Conservation (phyloP, 352 stramenopile genomes). For the Globisporangium irregulare region DNA sequence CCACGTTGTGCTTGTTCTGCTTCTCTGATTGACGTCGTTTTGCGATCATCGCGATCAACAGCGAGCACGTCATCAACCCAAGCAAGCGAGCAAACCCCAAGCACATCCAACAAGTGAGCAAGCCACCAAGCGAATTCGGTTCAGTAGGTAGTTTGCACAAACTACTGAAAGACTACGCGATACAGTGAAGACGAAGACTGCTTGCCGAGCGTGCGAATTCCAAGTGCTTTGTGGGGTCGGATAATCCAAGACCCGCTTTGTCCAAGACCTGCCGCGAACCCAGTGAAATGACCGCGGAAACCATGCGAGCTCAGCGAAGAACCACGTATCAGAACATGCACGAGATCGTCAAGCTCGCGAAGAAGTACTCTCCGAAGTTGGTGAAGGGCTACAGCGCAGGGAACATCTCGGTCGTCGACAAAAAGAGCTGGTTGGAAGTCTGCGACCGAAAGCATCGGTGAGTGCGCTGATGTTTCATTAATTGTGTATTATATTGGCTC, state of each 20-base stretch:
- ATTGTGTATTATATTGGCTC: conserved; percentile 1
- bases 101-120: conserved; percentile 7
- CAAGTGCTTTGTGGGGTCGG: conserved; percentile 45
- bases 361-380: conserved; percentile 87
- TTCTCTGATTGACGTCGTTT: conserved; percentile 9
- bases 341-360: conserved; percentile 85
- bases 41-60: conserved; percentile 1
- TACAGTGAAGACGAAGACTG: conserved; percentile 46
- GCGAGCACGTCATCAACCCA: conserved; percentile 1
- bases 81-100: conserved; percentile 3
- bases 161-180: conserved; percentile 33
- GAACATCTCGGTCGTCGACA: conserved; percentile 90
- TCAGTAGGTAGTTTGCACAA: conserved; percentile 33
- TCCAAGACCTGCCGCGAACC: neutral
- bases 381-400: conserved; percentile 87
- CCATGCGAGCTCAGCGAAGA: conserved; percentile 74
- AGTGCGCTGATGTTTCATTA: conserved; percentile 15
- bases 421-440: conserved; percentile 89
- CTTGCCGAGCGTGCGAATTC: conserved; percentile 26
- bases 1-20: conserved; percentile 8
- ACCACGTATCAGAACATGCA: conserved; percentile 86
- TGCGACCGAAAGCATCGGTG: conserved; percentile 85
- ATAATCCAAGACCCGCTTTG: conserved; percentile 22
- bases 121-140: conserved; percentile 13
- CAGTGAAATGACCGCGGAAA: conserved; percentile 58